Conservation (phyloP, 2,329 filamentous ascomycete genomes). For the Tolypocladium pustulatum region DNA sequence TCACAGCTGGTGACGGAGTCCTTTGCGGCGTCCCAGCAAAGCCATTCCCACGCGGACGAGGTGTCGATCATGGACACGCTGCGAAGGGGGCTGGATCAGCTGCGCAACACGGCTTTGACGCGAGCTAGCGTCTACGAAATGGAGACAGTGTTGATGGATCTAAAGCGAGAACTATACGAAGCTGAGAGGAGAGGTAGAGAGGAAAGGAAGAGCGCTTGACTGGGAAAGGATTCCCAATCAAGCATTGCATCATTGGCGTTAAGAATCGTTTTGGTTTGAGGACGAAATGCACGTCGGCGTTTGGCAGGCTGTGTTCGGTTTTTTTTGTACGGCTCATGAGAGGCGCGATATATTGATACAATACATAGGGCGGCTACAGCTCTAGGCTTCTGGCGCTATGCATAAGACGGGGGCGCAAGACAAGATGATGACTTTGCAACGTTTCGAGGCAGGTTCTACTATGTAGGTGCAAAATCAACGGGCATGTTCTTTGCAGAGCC, state of each 20-base stretch:
- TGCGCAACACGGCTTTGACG: conserved; percentile 50
- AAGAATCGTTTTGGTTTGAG: neutral
- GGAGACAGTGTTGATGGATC: conserved; percentile 71
- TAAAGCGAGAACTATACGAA: conserved; percentile 62
- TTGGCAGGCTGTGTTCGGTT: neutral
- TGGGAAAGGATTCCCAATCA: neutral
- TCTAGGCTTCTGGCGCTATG: neutral
- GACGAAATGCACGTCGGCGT: neutral
- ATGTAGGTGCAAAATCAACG: neutral
- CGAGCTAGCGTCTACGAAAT: conserved; percentile 57
- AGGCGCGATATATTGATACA: neutral
- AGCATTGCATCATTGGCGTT: neutral
- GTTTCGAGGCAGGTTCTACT: neutral
- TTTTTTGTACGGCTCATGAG: neutral
- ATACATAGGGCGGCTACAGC: neutral
- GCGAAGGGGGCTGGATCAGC: conserved; percentile 37
- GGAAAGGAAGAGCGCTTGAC: neutral
- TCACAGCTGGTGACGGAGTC: conserved; percentile 31
- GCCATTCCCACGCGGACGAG: conserved; percentile 12
- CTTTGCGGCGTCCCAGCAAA: conserved; percentile 24
- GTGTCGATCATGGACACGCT: conserved; percentile 20
- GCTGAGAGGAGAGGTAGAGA: conserved; percentile 49
- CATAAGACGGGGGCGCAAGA: neutral
- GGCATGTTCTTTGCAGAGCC: no score
- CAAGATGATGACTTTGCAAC: neutral